Evolutionary conservation across 139 green algal genomes (phyloP), one percentile per base, ranked within the genome.

Genomic region (Mesotaenium endlicherianum): DNA sequence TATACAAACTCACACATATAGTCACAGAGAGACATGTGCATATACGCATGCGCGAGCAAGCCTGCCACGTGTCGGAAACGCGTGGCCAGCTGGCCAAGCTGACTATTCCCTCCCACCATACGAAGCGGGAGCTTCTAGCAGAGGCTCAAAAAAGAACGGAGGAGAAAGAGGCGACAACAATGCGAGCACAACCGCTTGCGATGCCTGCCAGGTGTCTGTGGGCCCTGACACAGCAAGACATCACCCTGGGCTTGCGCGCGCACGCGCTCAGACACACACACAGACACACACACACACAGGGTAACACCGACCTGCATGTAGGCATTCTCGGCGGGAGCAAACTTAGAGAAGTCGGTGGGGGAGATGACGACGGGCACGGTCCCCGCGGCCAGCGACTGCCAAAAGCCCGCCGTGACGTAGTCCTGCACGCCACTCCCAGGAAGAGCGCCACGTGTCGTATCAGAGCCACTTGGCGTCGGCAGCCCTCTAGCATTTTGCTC

Each of bases 331-430:
- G 71, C 71, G 38, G 71, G 71, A 26, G 55, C 26, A 55, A 80
- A 80, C 31, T 40, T 71, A 14, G 55, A 31, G 11, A 70, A 59
- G 11, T 72, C 43, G 67, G 36, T 78, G 38, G 26, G 39, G 36
- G 60, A 44, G 20, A 83, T 16, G 39, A 83, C 67, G 60, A 83
- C 26, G 36, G 76, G 76, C 59, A 83, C 67, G 6, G 76, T 82
- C 17, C 76, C 76, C 26, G 17, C n/a, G 3, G 67, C 58, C 60
- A 83, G 11, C 36, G 60, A 17, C 1, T 42, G 38, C 60, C 59
- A 83, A 26, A 68, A 83, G 45, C 80, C 36, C 1, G 36, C 36
- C 36, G 76, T 67, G 41, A 83, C 47, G 39, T 59, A 78, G 31
- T 78, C 44, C 59, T 80, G 60, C 59, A 34, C 70, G 60, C 8